Conservation (phyloP, 2,329 filamentous ascomycete species). For the Plectosphaerella plurivora region DNA sequence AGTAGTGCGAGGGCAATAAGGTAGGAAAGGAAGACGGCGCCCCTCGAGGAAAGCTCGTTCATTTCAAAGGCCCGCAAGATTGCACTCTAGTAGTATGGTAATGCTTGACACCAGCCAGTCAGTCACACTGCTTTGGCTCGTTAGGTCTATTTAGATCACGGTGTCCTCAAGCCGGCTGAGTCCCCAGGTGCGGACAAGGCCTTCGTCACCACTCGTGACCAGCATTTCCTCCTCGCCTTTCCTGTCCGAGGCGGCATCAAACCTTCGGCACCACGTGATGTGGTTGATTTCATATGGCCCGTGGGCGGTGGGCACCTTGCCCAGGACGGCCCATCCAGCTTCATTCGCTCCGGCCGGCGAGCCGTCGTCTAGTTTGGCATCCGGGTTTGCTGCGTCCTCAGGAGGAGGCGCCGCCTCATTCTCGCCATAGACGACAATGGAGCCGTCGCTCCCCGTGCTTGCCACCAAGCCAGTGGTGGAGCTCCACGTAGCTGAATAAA, state of each 20-base stretch:
- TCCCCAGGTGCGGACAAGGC: conserved; percentile 79
- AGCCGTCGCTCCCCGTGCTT: conserved; percentile 85
- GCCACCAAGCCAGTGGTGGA: conserved; percentile 69
- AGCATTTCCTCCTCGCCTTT: conserved; percentile 73
- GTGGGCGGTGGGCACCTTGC: conserved; percentile 69
- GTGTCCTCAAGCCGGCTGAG: conserved; percentile 22
- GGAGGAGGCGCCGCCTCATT: conserved; percentile 10
- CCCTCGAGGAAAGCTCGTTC: too few relatives aligned
- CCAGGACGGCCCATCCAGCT: conserved; percentile 65
- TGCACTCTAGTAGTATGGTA: too few relatives aligned
- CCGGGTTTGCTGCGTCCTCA: neutral
- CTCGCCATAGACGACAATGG: conserved; percentile 76
- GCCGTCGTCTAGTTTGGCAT: conserved; percentile 16
- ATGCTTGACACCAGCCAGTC: too few relatives aligned
- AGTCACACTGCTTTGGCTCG: too few relatives aligned
- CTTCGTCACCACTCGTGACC: conserved; percentile 89
- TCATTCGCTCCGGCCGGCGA: conserved; percentile 7
- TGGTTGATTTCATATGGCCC: conserved; percentile 95
- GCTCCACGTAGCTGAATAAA: conserved; percentile 88
- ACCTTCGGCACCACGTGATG: conserved; percentile 77
- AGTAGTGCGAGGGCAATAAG: too few relatives aligned
- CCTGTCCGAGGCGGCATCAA: conserved; percentile 57
- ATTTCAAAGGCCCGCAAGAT: too few relatives aligned
- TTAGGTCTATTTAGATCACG: too few relatives aligned
- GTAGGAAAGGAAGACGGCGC: too few relatives aligned